These are phyloP conservation scores for Moniliophthora roreri DNA, from an alignment of 1,284 basidiomycete species.

Conservation along the genomic window DNA sequence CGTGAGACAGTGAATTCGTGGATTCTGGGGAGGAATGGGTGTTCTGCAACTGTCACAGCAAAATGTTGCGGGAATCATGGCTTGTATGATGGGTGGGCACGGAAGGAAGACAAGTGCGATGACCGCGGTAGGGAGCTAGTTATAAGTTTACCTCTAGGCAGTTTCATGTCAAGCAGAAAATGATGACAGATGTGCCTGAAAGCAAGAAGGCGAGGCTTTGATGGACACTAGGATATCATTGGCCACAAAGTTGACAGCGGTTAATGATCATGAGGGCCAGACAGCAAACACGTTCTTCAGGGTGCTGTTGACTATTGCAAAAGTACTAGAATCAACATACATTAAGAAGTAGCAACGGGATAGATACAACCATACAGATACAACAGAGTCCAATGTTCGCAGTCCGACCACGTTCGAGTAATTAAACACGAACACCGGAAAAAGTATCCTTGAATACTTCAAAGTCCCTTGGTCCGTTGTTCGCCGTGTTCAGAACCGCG, in stretches of 20 bases:
- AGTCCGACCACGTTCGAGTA: background rate
- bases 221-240: background rate
- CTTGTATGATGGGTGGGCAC: no score
- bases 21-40: background rate
- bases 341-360: no score
- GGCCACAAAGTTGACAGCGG: background rate
- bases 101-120: background rate
- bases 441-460: constrained; percentile 33
- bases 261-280: background rate
- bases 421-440: constrained; percentile 25
- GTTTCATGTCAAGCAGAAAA: background rate
- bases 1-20: constrained; percentile 12
- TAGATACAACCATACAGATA: background rate
- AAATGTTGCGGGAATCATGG: background rate
- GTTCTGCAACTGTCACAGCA: constrained; percentile 10
- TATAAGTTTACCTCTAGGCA: background rate
- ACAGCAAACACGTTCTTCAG: no score
- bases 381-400: background rate
- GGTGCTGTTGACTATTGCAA: no score
- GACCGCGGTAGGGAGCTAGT: no score
- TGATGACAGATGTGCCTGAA: constrained; percentile 6
- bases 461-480: constrained; percentile 30
- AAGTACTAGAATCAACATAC: no score
- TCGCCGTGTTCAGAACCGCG: constrained; percentile 36
- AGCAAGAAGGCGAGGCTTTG: background rate